Conservation (phyloP, 441 rosid species). For the Erodium moschatum region DNA sequence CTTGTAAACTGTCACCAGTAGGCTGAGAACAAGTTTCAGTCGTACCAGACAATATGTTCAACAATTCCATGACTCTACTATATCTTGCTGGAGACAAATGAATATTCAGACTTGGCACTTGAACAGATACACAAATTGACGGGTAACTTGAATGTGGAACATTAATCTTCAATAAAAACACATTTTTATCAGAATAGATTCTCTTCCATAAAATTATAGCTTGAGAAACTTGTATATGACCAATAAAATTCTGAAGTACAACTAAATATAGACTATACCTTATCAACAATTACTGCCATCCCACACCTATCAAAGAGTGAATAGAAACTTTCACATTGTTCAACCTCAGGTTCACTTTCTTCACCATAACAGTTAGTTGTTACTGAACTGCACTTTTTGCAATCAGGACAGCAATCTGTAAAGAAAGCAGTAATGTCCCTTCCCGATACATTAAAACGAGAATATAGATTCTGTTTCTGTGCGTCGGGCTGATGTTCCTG, state of each 20-base stretch:
- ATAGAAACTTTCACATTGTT: conserved; percentile 42
- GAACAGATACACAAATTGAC: conserved; percentile 77
- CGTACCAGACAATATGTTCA: conserved; percentile 45
- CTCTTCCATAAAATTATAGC: conserved; percentile 14
- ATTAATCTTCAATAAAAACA: conserved; percentile 55
- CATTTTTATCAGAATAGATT: conserved; percentile 15
- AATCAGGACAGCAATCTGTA: conserved; percentile 53
- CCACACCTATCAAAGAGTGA: conserved; percentile 95
- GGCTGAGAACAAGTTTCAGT: conserved; percentile 60
- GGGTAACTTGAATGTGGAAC: conserved; percentile 80
- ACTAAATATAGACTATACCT: conserved; percentile 40
- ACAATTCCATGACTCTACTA: conserved; percentile 61
- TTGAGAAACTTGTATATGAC: background rate
- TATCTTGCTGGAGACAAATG: conserved; percentile 92
- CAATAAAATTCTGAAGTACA: conserved; percentile 3
- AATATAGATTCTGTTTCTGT: conserved; percentile 73
- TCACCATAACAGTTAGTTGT: conserved; percentile 35
- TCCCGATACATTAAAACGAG: conserved; percentile 83
- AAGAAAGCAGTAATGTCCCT: conserved; percentile 96
- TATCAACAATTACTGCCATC: conserved; percentile 87
- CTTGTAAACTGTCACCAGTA: conserved; percentile 49
- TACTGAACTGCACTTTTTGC: conserved; percentile 34
- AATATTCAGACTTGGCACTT: conserved; percentile 94
- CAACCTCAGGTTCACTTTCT: conserved; percentile 27
- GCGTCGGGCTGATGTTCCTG: conserved; percentile 75